phyloP scores from a whole-genome alignment of 495 filamentous ascomycete genomes.

The Rostrohypoxylon terebratum region DNA sequence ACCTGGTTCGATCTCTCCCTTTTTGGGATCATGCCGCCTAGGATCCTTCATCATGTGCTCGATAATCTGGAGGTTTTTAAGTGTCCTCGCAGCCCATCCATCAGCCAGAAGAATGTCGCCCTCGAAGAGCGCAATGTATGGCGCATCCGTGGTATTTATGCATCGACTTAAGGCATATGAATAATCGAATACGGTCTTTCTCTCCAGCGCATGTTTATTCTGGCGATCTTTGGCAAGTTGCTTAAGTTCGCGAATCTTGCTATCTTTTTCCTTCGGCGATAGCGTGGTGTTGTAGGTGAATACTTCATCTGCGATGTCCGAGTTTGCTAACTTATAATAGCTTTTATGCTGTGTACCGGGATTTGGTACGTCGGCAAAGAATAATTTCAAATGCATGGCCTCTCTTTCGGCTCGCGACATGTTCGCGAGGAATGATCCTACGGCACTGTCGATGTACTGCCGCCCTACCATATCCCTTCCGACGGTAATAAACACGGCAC shows the following conservation, averaged over 20 bases:
- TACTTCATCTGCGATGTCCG: slow-evolving; percentile 44
- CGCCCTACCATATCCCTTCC: slow-evolving; percentile 48
- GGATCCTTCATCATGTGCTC: slow-evolving; percentile 46
- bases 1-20: slow-evolving; percentile 36
- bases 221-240: slow-evolving; percentile 43
- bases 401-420: slow-evolving; percentile 51
- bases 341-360: slow-evolving; percentile 47
- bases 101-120: slow-evolving; percentile 62
- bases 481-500: slow-evolving; percentile 54
- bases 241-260: slow-evolving; percentile 38
- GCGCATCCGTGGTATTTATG: slow-evolving; percentile 51
- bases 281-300: slow-evolving; percentile 46
- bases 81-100: slow-evolving; percentile 59
- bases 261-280: slow-evolving; percentile 35
- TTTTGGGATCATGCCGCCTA: slow-evolving; percentile 30
- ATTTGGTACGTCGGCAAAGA: slow-evolving; percentile 52
- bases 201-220: slow-evolving; percentile 45
- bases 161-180: slow-evolving; percentile 58
- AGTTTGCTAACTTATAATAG: slow-evolving; percentile 32
- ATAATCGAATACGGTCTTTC: slow-evolving; percentile 58
- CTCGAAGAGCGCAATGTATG: slow-evolving; percentile 63
- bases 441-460: slow-evolving; percentile 52
- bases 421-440: slow-evolving; percentile 54
- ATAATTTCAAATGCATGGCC: slow-evolving; percentile 48
- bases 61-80: slow-evolving; percentile 53